Conservation (phyloP, 208 protist genomes). For the Leishmania braziliensis region DNA sequence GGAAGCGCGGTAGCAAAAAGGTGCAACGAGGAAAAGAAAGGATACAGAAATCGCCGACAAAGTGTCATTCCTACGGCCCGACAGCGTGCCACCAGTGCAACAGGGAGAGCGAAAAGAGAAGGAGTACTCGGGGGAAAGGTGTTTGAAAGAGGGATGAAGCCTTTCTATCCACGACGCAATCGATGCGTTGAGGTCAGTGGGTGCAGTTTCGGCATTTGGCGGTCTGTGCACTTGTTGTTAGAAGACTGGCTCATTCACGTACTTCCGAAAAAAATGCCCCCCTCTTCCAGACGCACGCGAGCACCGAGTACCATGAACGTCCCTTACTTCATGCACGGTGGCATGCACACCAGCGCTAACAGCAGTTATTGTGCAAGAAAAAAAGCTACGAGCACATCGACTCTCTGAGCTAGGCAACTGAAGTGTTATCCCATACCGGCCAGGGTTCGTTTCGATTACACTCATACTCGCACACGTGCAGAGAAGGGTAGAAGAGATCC, state of each 20-base stretch:
- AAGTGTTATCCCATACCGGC: background rate
- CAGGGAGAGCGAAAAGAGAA: background rate
- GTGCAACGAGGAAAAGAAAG: no score
- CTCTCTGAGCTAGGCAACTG: background rate
- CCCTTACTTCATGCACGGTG: background rate
- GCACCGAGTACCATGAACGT: background rate
- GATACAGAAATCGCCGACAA: background rate
- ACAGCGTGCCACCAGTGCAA: background rate
- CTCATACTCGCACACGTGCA: background rate
- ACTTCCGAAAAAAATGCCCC: background rate
- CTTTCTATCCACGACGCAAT: background rate
- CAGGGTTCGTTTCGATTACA: background rate
- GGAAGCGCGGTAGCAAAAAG: background rate
- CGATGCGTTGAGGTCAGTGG: background rate
- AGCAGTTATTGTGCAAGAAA: background rate
- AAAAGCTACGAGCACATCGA: background rate
- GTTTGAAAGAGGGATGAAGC: background rate
- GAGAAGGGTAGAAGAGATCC: no score
- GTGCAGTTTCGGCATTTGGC: background rate
- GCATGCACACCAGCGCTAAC: no score
- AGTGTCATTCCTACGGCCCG: background rate
- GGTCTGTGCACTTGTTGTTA: background rate
- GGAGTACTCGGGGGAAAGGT: background rate
- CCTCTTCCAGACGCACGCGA: background rate
- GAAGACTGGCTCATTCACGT: no score